phyloP scores from a whole-genome alignment of 177 flowering plant species.

The Telopea speciosissima region DNA sequence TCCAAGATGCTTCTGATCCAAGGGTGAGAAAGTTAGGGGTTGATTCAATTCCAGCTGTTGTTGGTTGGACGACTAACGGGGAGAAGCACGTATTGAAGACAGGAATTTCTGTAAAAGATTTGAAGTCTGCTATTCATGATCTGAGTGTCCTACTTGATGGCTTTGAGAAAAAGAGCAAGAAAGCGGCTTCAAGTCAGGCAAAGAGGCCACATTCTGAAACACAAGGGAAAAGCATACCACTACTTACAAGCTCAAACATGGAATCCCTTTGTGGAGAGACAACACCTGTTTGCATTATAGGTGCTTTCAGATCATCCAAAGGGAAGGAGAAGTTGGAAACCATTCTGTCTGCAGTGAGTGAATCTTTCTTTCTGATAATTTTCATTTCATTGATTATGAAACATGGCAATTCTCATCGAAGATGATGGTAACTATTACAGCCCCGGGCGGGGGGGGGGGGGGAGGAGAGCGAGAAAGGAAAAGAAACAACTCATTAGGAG shows the following conservation, averaged over 20 bases:
- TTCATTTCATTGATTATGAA: background rate
- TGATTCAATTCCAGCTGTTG: conserved; percentile 74
- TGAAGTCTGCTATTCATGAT: conserved; percentile 69
- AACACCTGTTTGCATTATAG: conserved; percentile 76
- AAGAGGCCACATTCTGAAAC: conserved; percentile 34
- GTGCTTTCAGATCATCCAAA: conserved; percentile 67
- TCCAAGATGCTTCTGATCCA: conserved; percentile 59
- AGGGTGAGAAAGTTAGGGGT: conserved; percentile 50
- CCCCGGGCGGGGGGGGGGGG: too few relatives aligned
- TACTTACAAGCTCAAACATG: conserved; percentile 51
- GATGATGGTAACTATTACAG: too few relatives aligned
- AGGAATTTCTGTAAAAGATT: conserved; percentile 71
- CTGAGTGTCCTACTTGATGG: conserved; percentile 50
- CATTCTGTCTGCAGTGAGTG: conserved; percentile 51
- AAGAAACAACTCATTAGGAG: too few relatives aligned
- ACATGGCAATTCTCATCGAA: background rate
- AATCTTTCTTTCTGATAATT: background rate
- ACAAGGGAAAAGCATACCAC: conserved; percentile 32
- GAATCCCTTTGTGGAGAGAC: conserved; percentile 54
- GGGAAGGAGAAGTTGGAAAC: conserved; percentile 59
- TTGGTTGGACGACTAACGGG: conserved; percentile 85
- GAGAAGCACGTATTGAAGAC: conserved; percentile 58
- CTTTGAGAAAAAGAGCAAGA: conserved; percentile 72
- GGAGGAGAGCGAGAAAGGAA: too few relatives aligned
- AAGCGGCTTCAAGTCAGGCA: conserved; percentile 33